Base-by-base conservation (phyloP, 345 rosid species). In the Populus davidiana region DNA sequence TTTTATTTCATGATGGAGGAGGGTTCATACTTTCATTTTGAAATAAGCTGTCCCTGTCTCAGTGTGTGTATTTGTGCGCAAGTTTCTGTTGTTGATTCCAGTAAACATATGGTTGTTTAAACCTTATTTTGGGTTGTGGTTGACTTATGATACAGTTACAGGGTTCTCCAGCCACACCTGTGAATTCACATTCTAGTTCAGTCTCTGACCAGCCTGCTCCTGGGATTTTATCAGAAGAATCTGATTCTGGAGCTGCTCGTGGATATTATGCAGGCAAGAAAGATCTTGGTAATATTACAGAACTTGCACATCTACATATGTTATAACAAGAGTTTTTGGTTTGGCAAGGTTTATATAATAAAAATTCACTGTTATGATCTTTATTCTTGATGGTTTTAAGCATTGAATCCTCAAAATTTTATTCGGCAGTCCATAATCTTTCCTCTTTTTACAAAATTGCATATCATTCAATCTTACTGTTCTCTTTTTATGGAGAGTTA, bases 131-230 rank as follows among this genome's bases (percentile, higher is more conserved):
- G 61, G 52, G 59, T 49, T 64, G 54, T 79, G 74, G 69, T 75
- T 79, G 78, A 71, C 47, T 76, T 81, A 49, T 85, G 33, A 67
- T 81, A 72, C 88, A 83, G 86, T 70, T 81, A 79, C 97, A 92
- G 86, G 90, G 85, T 83, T 83, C 95, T 78, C 91, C 98, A 50
- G 87, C 82, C 79, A 90, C 98, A 47, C 89, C 97, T 72, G 82
- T 85, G 77, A 92, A 91, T 84, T 93, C 98, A 84, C 87, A 84
- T 88, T 88, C 99, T 73, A 86, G 97, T 86, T 90, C 96, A 80
- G 74, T 79, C 74, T 87, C 93, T 69, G 93, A 93, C 69, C 90
- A 85, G 43, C 71, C 94, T 77, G 78, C 89, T 67, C 76, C 91
- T 65, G 77, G 79, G 88, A 76, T 61, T 85, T 70, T 83, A 64